These are phyloP conservation scores for Physcomitrellopsis africana DNA, from an alignment of 225 moss, liverwort and hornwort genomes.

Conservation along the genomic window DNA sequence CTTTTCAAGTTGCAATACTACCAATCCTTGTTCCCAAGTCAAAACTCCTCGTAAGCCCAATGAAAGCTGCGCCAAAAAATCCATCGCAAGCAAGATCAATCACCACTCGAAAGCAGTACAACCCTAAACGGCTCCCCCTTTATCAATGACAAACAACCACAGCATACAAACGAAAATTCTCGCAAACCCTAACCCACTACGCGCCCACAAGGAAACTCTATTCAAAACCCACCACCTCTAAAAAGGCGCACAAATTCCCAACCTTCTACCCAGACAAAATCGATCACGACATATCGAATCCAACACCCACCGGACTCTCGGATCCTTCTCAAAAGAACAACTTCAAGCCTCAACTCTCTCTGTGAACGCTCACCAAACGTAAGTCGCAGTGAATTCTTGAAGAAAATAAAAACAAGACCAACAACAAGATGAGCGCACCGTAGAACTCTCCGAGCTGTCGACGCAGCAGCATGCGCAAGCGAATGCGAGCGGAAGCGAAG, in stretches of 20 bases:
- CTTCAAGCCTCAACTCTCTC: no score
- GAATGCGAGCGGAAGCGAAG: constrained; percentile 23
- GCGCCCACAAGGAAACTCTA: constrained; percentile 1
- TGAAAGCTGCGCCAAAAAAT: constrained; percentile 27
- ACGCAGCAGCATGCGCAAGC: not conserved
- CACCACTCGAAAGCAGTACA: constrained; percentile 8
- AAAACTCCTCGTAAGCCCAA: not conserved
- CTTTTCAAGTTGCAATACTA: constrained; percentile 18
- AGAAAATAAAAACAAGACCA: not conserved
- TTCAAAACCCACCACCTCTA: not conserved
- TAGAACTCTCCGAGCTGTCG: not conserved
- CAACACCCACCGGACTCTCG: no score
- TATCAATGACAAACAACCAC: constrained; percentile 7
- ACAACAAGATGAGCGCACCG: constrained; percentile 6
- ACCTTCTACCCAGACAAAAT: not conserved
- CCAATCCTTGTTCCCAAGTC: constrained; percentile 14
- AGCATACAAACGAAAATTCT: constrained; percentile 9
- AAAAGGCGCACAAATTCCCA: constrained; percentile 1
- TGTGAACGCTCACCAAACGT: not conserved
- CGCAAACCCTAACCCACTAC: not conserved
- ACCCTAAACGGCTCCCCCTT: constrained; percentile 29
- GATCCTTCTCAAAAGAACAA: no score
- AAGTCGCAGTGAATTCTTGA: not conserved
- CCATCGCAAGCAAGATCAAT: constrained; percentile 27
- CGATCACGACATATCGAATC: not conserved